phyloP scores from a whole-genome alignment of 352 stramenopile species.

The Pythium chondricola region DNA sequence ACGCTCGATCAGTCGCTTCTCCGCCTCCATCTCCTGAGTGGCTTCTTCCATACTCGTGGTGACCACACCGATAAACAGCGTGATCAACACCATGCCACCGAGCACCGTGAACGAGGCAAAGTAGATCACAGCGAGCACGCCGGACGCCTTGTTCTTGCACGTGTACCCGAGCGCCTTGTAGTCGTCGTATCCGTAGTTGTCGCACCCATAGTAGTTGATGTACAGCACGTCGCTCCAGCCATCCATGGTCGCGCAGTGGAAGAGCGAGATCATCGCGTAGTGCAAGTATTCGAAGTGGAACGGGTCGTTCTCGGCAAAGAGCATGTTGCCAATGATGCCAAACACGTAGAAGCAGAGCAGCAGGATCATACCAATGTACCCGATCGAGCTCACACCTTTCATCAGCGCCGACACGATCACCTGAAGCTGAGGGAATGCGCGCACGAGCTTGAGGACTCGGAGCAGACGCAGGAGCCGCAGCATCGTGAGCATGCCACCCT shows the following conservation, averaged over 20 bases:
- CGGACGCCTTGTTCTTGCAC: conserved; percentile 37
- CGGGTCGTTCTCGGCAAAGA: conserved; percentile 84
- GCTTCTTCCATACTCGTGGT: conserved; percentile 89
- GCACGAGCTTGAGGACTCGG: conserved; percentile 84
- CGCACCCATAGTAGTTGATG: conserved; percentile 88
- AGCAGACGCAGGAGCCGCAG: conserved; percentile 75
- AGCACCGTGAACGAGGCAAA: conserved; percentile 83
- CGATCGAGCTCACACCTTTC: conserved; percentile 81
- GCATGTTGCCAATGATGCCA: conserved; percentile 87
- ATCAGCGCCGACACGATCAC: conserved; percentile 90
- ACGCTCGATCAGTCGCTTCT: conserved; percentile 59
- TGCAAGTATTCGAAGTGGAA: conserved; percentile 87
- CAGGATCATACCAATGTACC: conserved; percentile 87
- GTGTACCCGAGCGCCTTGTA: conserved; percentile 47
- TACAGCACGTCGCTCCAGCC: conserved; percentile 89
- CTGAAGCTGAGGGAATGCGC: conserved; percentile 79
- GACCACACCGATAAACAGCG: conserved; percentile 89
- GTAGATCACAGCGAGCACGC: conserved; percentile 59
- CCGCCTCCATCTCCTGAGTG: conserved; percentile 77
- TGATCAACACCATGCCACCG: conserved; percentile 86
- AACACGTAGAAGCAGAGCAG: conserved; percentile 90
- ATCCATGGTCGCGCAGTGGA: conserved; percentile 84
- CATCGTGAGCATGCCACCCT: conserved; percentile 78
- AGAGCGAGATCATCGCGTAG: conserved; percentile 87
- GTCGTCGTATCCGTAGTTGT: conserved; percentile 72